Evolutionary conservation across 2,329 filamentous ascomycete genomes (phyloP).

Genomic region (Bipolaris cookei): DNA sequence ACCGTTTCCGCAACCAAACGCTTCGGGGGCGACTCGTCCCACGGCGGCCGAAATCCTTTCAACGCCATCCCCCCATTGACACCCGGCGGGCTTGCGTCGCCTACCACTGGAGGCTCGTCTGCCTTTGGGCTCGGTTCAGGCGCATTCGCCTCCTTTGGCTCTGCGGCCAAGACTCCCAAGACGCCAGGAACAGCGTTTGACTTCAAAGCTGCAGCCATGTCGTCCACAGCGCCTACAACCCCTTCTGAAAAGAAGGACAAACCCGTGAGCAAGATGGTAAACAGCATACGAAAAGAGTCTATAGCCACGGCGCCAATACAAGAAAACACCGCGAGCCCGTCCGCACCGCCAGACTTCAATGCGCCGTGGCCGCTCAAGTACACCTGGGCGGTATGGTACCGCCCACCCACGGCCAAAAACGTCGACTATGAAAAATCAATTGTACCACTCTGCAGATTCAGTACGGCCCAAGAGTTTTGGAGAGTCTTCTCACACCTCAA

Average conservation of each 20-base stretch:
- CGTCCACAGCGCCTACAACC: constrained; percentile 58
- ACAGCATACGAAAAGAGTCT: constrained; percentile 46
- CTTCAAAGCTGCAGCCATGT: constrained; percentile 64
- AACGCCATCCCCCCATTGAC: constrained; percentile 74
- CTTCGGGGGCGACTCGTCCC: constrained; percentile 76
- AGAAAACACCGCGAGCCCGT: constrained; percentile 49
- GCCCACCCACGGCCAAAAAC: constrained; percentile 94
- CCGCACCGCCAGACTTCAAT: constrained; percentile 47
- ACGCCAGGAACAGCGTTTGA: constrained; percentile 82
- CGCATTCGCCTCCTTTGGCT: constrained; percentile 94
- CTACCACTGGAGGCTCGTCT: constrained; percentile 77
- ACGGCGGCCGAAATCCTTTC: constrained; percentile 80
- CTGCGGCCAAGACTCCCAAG: constrained; percentile 83
- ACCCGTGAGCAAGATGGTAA: constrained; percentile 40
- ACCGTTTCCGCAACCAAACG: constrained; percentile 72
- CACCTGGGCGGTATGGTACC: constrained; percentile 96
- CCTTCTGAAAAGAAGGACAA: constrained; percentile 65
- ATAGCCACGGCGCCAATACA: constrained; percentile 31
- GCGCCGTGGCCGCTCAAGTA: constrained; percentile 70
- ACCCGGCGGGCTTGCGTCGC: constrained; percentile 70
- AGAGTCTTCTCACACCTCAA: constrained; percentile 87
- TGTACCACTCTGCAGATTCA: constrained; percentile 80
- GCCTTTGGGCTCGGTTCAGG: constrained; percentile 94
- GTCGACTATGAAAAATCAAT: constrained; percentile 98
- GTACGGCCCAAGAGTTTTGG: constrained; percentile 90